A percentile compares a stretch with the other conserved stretches of the same genome.
Evolutionary conservation across 2,329 filamentous ascomycete species (phyloP).

Genomic region (Alternaria infectoria): DNA sequence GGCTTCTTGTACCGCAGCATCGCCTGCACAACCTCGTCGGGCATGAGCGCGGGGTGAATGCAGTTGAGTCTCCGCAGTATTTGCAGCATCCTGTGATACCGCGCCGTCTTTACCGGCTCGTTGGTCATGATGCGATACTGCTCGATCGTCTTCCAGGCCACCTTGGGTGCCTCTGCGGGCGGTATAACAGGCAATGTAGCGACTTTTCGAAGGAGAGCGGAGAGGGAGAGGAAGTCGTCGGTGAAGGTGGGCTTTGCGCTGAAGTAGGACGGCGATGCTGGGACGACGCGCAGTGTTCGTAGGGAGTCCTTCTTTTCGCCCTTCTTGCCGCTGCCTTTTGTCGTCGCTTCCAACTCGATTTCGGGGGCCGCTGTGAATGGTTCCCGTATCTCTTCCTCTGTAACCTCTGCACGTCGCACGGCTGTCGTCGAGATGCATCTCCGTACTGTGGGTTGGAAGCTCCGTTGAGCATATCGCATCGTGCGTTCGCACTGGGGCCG

Average conservation of each 20-base stretch:
- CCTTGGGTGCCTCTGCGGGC: conserved; percentile 69
- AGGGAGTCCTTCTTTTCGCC: conserved; percentile 29
- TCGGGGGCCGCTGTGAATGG: conserved; percentile 52
- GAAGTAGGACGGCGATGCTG: conserved; percentile 92
- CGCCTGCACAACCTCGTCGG: conserved; percentile 69
- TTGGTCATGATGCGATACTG: conserved; percentile 69
- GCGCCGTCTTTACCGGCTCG: conserved; percentile 63
- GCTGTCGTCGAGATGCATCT: conserved; percentile 45
- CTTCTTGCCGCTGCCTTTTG: conserved; percentile 15
- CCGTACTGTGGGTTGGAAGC: conserved; percentile 23
- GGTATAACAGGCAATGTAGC: conserved; percentile 73
- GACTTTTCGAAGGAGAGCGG: conserved; percentile 74
- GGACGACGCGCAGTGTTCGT: conserved; percentile 70
- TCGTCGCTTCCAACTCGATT: conserved; percentile 47
- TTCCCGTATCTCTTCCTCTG: conserved; percentile 26
- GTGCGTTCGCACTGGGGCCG: conserved; percentile 31
- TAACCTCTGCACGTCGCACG: conserved; percentile 32
- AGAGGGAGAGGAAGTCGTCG: conserved; percentile 78
- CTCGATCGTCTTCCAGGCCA: conserved; percentile 80
- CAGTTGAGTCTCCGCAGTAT: conserved; percentile 81
- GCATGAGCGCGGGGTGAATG: conserved; percentile 80
- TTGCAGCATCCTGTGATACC: conserved; percentile 78
- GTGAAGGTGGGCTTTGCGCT: conserved; percentile 84
- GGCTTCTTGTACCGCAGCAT: conserved; percentile 75
- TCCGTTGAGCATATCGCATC: conserved; percentile 26